These are phyloP conservation scores for Chytriomyces sp. DNA, from an alignment of 192 early-diverging fungal species.

Conservation along the genomic window DNA sequence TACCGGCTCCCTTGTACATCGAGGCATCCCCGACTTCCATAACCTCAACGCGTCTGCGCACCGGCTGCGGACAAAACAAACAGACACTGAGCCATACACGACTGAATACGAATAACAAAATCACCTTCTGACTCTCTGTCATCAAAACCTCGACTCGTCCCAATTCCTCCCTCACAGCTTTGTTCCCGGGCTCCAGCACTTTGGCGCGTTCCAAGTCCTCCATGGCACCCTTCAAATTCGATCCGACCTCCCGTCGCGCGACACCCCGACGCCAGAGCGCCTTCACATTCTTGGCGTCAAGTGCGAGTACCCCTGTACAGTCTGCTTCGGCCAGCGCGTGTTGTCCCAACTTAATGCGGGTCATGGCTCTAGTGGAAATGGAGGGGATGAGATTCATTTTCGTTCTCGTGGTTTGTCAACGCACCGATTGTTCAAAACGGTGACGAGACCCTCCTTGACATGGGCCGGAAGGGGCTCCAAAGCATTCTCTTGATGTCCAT, in stretches of 20 bases:
- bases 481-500: too few species aligned
- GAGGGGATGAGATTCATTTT: too few species aligned
- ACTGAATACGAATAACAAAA: neutral
- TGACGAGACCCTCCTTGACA: neutral
- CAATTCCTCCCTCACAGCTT: constrained; percentile 65
- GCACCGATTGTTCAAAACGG: neutral
- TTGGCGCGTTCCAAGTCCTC: constrained; percentile 65
- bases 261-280: constrained; percentile 78
- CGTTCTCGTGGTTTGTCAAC: neutral
- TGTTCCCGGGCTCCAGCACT: constrained; percentile 69
- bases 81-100: neutral
- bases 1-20: neutral
- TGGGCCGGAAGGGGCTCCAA: neutral
- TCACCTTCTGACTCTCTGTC: constrained; percentile 2
- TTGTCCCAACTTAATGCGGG: constrained; percentile 71
- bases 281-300: constrained; percentile 75
- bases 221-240: constrained; percentile 47
- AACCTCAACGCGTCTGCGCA: constrained; percentile 56
- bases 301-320: constrained; percentile 57
- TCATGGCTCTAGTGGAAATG: constrained; percentile 66
- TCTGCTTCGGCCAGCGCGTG: constrained; percentile 69
- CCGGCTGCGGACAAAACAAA: too few species aligned
- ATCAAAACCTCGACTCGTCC: constrained; percentile 37
- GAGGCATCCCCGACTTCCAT: constrained; percentile 51
- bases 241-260: constrained; percentile 40